Percentiles rank a stretch among this genome's conserved stretches.
Conservation (phyloP, 495 filamentous ascomycete species). For the Rhizodiscina lignyota region DNA sequence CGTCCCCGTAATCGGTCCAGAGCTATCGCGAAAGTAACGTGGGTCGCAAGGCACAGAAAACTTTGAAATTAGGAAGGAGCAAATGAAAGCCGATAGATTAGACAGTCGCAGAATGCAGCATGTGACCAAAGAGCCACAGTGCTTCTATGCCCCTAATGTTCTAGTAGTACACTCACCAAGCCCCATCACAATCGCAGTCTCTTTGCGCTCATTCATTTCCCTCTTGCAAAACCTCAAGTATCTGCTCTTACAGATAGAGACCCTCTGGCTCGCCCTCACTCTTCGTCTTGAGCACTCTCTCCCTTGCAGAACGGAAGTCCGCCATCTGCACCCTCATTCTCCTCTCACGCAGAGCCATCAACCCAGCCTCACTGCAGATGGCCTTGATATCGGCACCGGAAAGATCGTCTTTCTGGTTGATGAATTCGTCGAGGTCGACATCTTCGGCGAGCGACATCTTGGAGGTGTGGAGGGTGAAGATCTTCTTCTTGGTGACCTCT, state of each 20-base stretch:
- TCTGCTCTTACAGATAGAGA: slow-evolving; percentile 92
- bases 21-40: too few species aligned
- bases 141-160: too few species aligned
- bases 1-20: too few species aligned
- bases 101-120: too few species aligned
- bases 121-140: too few species aligned
- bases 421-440: slow-evolving; percentile 96
- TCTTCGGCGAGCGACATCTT: slow-evolving; percentile 96
- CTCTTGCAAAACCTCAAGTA: too few species aligned
- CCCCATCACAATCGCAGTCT: too few species aligned
- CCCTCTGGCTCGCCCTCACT: slow-evolving; percentile 96
- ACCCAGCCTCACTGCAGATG: slow-evolving; percentile 91
- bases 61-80: too few species aligned
- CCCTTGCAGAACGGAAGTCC: slow-evolving; percentile 82
- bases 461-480: slow-evolving; percentile 95
- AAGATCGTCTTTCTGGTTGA: slow-evolving; percentile 94
- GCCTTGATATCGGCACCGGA: slow-evolving; percentile 97
- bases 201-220: too few species aligned
- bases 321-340: slow-evolving; percentile 99
- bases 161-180: too few species aligned
- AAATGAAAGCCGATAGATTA: too few species aligned
- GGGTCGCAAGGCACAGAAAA: too few species aligned
- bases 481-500: slow-evolving; percentile 99
- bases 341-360: slow-evolving; percentile 88
- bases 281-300: slow-evolving; percentile 96